Conservation (phyloP, 2,329 filamentous ascomycete species). For the Stagonosporopsis vannaccii region DNA sequence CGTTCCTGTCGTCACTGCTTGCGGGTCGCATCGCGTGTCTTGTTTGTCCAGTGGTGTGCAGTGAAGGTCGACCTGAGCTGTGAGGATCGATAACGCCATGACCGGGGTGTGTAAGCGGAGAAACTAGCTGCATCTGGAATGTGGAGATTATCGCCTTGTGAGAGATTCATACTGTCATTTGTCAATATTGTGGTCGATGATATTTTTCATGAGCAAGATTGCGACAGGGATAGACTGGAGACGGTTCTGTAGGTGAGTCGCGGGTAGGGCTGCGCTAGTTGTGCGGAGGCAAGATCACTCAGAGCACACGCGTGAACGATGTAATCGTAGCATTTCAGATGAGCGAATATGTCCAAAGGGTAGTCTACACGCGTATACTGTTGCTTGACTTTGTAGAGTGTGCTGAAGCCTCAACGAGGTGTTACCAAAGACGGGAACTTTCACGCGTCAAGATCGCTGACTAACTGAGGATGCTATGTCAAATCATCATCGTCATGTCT, state of each 20-base stretch:
- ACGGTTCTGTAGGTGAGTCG: neutral
- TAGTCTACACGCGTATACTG: conserved; percentile 6
- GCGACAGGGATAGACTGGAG: too few species aligned
- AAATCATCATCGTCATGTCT: conserved; percentile 22
- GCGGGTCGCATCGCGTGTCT: neutral
- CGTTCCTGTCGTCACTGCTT: neutral
- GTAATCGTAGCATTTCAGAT: neutral
- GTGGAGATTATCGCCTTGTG: neutral
- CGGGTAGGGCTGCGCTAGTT: neutral
- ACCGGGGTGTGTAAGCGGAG: neutral
- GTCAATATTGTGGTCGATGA: neutral
- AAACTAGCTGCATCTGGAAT: conserved; percentile 4
- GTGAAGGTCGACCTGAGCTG: neutral
- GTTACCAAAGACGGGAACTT: neutral
- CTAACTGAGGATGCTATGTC: conserved; percentile 6
- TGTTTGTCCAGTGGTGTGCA: neutral
- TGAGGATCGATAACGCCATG: neutral
- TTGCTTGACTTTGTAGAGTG: neutral
- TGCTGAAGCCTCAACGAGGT: neutral
- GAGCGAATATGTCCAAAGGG: neutral
- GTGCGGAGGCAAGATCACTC: neutral
- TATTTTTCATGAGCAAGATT: too few species aligned
- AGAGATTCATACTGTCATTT: too few species aligned
- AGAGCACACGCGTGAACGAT: conserved; percentile 1
- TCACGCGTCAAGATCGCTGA: conserved; percentile 21